A percentile compares a stretch with the other conserved stretches of the same genome.
Evolutionary conservation across 257 asterid species (phyloP).

Genomic region (Penstemon eatonii): DNA sequence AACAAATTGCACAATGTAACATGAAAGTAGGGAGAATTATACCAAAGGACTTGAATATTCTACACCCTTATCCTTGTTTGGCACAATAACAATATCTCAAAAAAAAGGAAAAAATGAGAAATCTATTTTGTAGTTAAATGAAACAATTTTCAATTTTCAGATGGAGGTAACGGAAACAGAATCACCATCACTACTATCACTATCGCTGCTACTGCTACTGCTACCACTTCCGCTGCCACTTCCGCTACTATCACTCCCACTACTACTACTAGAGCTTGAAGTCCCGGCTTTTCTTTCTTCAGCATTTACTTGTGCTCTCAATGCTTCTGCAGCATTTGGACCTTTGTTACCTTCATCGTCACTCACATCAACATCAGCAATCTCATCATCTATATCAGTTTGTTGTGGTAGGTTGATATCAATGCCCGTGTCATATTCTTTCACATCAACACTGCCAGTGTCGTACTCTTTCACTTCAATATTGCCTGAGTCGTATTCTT

Average conservation of each 20-base stretch:
- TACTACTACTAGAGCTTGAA: conserved; percentile 72
- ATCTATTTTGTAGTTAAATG: too few relatives aligned
- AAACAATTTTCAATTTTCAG: conserved; percentile 32
- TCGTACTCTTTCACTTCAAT: conserved; percentile 51
- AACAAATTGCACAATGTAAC: too few relatives aligned
- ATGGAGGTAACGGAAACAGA: conserved; percentile 51
- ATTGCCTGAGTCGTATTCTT: conserved; percentile 53
- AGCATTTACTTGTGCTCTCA: conserved; percentile 72
- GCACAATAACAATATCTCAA: too few relatives aligned
- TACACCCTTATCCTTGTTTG: too few relatives aligned
- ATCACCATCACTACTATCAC: conserved; percentile 80
- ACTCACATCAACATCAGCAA: conserved; percentile 82
- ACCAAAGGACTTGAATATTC: too few relatives aligned
- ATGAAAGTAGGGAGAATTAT: too few relatives aligned
- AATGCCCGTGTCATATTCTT: conserved; percentile 61
- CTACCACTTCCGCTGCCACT: conserved; percentile 63
- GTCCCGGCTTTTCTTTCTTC: conserved; percentile 42
- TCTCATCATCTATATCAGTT: conserved; percentile 75
- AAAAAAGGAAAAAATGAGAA: too few relatives aligned
- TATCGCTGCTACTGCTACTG: conserved; percentile 62
- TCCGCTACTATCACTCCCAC: conserved; percentile 71
- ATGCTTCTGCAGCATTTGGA: conserved; percentile 91
- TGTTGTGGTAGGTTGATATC: conserved; percentile 85
- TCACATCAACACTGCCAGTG: conserved; percentile 45
- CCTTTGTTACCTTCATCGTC: conserved; percentile 76